Evolutionary conservation across 192 early-diverging fungal species (phyloP).

Genomic region (Thoreauomyces humboldtii): DNA sequence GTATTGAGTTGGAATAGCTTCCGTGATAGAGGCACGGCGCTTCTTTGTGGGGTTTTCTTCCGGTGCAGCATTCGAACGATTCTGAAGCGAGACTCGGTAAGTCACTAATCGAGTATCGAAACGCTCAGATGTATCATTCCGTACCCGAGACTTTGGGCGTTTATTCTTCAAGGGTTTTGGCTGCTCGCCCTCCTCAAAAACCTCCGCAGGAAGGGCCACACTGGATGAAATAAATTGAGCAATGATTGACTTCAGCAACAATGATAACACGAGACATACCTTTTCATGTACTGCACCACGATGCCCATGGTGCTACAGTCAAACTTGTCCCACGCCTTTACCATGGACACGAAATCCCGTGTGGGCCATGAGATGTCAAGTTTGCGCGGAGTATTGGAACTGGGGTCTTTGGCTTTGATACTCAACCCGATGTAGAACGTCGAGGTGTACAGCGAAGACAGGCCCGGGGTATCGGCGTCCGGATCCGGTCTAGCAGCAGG

Average conservation of each 20-base stretch:
- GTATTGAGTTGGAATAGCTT: slow-evolving; percentile 4
- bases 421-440: slow-evolving; percentile 88
- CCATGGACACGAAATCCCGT: slow-evolving; percentile 77
- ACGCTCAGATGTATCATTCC: slow-evolving; percentile 2
- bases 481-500: slow-evolving; percentile 12
- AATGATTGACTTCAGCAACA: background rate
- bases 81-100: background rate
- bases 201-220: slow-evolving; percentile 29
- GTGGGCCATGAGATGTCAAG: slow-evolving; percentile 80
- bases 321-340: slow-evolving; percentile 79
- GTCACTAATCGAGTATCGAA: background rate
- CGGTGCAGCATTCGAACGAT: background rate
- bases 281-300: slow-evolving; percentile 52
- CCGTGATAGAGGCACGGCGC: slow-evolving; percentile 17
- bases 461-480: slow-evolving; percentile 24
- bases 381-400: slow-evolving; percentile 39
- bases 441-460: slow-evolving; percentile 62
- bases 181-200: slow-evolving; percentile 38
- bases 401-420: slow-evolving; percentile 59
- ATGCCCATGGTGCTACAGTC: slow-evolving; percentile 69
- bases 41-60: slow-evolving; percentile 32
- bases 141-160: slow-evolving; percentile 28
- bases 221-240: slow-evolving; percentile 10
- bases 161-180: slow-evolving; percentile 35
- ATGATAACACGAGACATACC: slow-evolving; percentile 18